These are phyloP conservation scores for Poa pratensis DNA, from an alignment of 176 grass and related monocot species.

Conservation along the genomic window DNA sequence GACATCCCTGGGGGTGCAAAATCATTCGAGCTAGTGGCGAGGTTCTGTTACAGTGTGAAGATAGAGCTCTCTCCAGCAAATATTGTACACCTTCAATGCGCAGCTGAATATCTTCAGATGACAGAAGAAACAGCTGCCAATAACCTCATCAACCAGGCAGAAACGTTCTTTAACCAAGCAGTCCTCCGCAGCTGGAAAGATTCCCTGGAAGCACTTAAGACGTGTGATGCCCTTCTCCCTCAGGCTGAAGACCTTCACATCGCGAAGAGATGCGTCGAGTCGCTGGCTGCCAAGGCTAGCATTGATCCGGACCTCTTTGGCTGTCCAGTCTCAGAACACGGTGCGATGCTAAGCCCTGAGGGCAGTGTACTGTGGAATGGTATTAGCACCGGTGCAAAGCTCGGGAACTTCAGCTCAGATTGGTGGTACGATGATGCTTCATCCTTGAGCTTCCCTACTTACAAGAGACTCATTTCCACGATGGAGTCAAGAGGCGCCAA, in stretches of 20 bases:
- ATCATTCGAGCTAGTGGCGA: conserved; percentile 54
- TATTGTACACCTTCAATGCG: conserved; percentile 49
- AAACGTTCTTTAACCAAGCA: conserved; percentile 38
- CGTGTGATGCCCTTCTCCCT: conserved; percentile 42
- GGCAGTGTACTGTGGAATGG: conserved; percentile 48
- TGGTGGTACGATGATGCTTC: conserved; percentile 57
- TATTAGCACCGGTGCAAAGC: conserved; percentile 37
- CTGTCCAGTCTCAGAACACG: conserved; percentile 38
- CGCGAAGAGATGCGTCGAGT: conserved; percentile 41
- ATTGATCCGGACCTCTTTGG: conserved; percentile 39
- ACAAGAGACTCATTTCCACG: conserved; percentile 40
- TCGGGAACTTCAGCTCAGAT: conserved; percentile 33
- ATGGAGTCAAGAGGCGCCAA: conserved; percentile 33
- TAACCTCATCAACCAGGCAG: conserved; percentile 42
- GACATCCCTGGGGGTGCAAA: conserved; percentile 52
- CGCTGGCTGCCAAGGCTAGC: conserved; percentile 44
- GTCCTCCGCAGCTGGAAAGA: conserved; percentile 53
- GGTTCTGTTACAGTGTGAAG: conserved; percentile 62
- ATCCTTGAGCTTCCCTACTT: conserved; percentile 41
- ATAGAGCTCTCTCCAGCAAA: conserved; percentile 54
- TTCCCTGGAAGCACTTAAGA: conserved; percentile 44
- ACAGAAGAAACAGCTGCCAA: conserved; percentile 40
- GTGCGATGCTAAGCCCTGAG: conserved; percentile 41
- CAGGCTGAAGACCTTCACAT: conserved; percentile 48
- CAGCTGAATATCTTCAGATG: conserved; percentile 46